Percentiles rank a stretch among this genome's conserved stretches.
Conservation (phyloP, 164 flowering plant species). For the Amborella trichopoda region DNA sequence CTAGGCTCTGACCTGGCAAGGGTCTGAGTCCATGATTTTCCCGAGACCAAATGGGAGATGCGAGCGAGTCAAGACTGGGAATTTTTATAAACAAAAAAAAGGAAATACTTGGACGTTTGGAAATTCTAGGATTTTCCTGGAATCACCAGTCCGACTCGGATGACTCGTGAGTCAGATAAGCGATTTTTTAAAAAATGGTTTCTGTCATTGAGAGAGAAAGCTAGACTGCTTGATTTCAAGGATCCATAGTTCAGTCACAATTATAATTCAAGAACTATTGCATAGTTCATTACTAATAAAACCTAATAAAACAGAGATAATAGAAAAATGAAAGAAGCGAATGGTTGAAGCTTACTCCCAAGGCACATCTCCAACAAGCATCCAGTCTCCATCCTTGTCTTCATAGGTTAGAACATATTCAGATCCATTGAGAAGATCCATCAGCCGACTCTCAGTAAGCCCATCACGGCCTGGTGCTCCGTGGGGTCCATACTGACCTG, state of each 20-base stretch:
- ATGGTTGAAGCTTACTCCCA: conserved; percentile 57
- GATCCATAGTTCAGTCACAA: not conserved
- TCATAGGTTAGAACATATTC: conserved; percentile 81
- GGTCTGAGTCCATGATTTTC: no score
- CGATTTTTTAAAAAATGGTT: not conserved
- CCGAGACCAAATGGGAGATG: no score
- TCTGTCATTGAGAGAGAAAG: not conserved
- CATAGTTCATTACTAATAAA: not conserved
- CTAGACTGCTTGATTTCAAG: not conserved
- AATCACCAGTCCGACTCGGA: not conserved
- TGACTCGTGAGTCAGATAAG: not conserved
- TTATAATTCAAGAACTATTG: not conserved
- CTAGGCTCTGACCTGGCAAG: no score
- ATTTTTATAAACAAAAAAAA: no score
- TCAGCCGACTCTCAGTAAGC: conserved; percentile 45
- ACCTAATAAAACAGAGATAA: not conserved
- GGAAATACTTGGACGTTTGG: no score
- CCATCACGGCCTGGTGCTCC: conserved; percentile 37
- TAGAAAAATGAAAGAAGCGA: not conserved
- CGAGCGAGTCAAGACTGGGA: no score
- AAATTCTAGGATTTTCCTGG: no score
- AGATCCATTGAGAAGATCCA: conserved; percentile 71
- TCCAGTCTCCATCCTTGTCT: conserved; percentile 89
- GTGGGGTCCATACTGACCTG: conserved; percentile 55
- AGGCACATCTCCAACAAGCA: conserved; percentile 93